Evolutionary conservation across 1,284 basidiomycete species (phyloP).

Genomic region (Macrocystidia cucumis): DNA sequence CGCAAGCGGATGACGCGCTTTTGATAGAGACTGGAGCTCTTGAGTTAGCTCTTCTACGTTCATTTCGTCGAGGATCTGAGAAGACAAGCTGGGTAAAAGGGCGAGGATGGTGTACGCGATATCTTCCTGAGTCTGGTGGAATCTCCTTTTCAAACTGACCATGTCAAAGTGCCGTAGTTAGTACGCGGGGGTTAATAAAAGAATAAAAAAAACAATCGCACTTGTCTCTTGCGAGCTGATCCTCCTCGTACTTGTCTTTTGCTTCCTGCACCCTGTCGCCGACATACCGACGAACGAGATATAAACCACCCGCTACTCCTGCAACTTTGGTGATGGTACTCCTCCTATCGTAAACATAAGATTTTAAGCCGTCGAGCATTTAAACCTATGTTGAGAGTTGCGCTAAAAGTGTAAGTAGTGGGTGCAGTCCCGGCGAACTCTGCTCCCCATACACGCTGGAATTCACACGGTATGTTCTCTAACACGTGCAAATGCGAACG

Average conservation of each 20-base stretch:
- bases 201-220: constrained; percentile 29
- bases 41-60: constrained; percentile 77
- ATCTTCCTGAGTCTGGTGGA: constrained; percentile 79
- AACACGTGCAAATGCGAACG: too few relatives aligned
- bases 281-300: constrained; percentile 64
- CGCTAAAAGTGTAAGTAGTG: too few relatives aligned
- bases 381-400: too few relatives aligned
- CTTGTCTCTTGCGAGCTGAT: constrained; percentile 69
- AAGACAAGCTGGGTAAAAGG: constrained; percentile 69
- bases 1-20: constrained; percentile 12
- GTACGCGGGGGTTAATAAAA: constrained; percentile 6
- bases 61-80: constrained; percentile 69
- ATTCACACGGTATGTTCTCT: too few relatives aligned
- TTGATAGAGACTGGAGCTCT: constrained; percentile 53
- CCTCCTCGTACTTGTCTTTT: constrained; percentile 57
- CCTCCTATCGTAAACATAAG: constrained; percentile 43
- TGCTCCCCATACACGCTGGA: too few relatives aligned
- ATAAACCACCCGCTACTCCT: constrained; percentile 52
- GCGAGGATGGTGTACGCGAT: constrained; percentile 77
- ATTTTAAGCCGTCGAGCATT: constrained; percentile 33
- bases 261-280: constrained; percentile 62
- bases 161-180: constrained; percentile 4
- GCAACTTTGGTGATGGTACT: constrained; percentile 30
- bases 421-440: too few relatives aligned
- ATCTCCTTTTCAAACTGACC: constrained; percentile 65